Conservation (phyloP, 306 rosid genomes). For the Gastrolobium bilobum region DNA sequence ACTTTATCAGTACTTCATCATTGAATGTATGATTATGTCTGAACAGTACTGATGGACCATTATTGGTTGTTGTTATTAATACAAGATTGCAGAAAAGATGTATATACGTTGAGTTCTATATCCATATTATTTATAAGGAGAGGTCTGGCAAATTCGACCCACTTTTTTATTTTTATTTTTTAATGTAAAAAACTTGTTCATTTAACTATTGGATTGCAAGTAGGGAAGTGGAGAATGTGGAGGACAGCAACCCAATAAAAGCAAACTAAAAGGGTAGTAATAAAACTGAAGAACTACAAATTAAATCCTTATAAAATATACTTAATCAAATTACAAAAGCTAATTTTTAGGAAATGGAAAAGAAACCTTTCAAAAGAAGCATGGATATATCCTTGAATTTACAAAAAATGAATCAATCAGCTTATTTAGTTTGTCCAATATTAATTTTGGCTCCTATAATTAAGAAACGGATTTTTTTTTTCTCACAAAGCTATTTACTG, state of each 20-base stretch:
- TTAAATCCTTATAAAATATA: neutral
- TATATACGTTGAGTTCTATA: neutral
- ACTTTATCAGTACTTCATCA: constrained; percentile 5
- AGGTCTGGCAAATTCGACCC: neutral
- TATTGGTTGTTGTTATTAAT: neutral
- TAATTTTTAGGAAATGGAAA: neutral
- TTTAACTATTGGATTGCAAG: neutral
- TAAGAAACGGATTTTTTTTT: neutral
- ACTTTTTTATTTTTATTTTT: no score
- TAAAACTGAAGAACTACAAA: neutral
- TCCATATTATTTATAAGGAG: neutral
- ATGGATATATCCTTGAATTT: neutral
- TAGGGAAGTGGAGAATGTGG: neutral
- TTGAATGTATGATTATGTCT: constrained; percentile 40
- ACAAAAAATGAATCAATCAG: neutral
- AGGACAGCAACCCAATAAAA: neutral
- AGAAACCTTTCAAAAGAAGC: neutral
- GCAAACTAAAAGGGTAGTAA: neutral
- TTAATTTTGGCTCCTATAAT: neutral
- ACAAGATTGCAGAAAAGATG: neutral
- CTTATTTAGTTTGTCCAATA: neutral
- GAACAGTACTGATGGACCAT: neutral
- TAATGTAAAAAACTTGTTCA: no score
- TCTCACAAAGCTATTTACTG: no score
- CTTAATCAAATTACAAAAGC: neutral